Conservation (phyloP, 768 basidiomycete species). For the Kwoniella europaea region DNA sequence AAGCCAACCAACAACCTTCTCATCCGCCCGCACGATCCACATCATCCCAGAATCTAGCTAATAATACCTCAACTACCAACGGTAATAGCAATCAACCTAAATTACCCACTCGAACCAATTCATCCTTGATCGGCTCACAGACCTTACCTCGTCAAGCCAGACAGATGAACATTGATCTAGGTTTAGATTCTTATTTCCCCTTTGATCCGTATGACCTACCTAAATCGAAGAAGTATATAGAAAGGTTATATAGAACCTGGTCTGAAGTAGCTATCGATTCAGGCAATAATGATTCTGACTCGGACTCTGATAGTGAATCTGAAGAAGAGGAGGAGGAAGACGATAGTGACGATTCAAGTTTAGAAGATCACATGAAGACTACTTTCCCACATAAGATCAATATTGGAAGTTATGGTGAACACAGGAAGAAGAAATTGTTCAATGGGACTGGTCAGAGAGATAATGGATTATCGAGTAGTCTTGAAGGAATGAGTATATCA, state of each 20-base stretch:
- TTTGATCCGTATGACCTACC: slow-evolving; percentile 96
- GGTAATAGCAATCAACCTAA: neutral
- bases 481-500: slow-evolving; percentile 55
- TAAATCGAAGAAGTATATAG: slow-evolving; percentile 74
- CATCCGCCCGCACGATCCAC: slow-evolving; percentile 47
- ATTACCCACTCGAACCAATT: slow-evolving; percentile 20
- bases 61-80: neutral
- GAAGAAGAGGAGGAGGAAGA: slow-evolving; percentile 51
- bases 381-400: slow-evolving; percentile 21
- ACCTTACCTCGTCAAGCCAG: slow-evolving; percentile 42
- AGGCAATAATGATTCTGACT: slow-evolving; percentile 74
- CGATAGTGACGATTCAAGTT: slow-evolving; percentile 31
- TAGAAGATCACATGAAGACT: slow-evolving; percentile 23
- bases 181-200: slow-evolving; percentile 93
- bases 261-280: slow-evolving; percentile 72
- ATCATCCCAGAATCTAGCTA: slow-evolving; percentile 13
- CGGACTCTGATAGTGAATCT: slow-evolving; percentile 64
- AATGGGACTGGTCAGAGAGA: slow-evolving; percentile 24
- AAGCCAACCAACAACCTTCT: slow-evolving; percentile 78
- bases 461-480: slow-evolving; percentile 37
- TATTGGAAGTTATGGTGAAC: slow-evolving; percentile 30
- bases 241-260: slow-evolving; percentile 89
- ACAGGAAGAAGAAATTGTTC: slow-evolving; percentile 23
- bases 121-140: slow-evolving; percentile 22
- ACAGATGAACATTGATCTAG: slow-evolving; percentile 62